Conservation (phyloP, 2,329 filamentous ascomycete species). For the Fusarium coicis region DNA sequence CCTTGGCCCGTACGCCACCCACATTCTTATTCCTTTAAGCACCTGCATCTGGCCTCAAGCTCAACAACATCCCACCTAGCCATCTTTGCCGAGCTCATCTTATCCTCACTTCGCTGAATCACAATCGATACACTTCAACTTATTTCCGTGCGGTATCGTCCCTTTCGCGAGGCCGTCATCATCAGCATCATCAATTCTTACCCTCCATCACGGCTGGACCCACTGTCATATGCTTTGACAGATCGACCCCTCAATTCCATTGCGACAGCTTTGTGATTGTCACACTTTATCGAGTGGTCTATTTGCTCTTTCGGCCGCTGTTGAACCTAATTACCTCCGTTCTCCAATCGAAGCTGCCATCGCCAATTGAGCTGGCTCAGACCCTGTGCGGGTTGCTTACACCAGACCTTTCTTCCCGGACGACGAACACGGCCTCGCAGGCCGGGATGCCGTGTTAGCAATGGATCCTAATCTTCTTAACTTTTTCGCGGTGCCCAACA, state of each 20-base stretch:
- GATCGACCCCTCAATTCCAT: conserved; percentile 31
- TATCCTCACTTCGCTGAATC: conserved; percentile 14
- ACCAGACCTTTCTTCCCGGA: conserved; percentile 32
- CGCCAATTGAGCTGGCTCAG: conserved; percentile 38
- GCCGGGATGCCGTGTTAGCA: conserved; percentile 47
- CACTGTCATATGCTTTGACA: conserved; percentile 36
- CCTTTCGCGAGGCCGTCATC: conserved; percentile 27
- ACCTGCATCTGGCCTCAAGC: conserved; percentile 35
- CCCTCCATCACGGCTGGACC: conserved; percentile 19
- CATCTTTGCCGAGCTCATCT: conserved; percentile 14
- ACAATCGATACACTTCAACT: conserved; percentile 9
- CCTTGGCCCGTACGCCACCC: conserved; percentile 20
- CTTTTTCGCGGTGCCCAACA: conserved; percentile 46
- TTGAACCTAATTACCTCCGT: neutral
- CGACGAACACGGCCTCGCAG: conserved; percentile 39
- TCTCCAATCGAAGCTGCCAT: neutral
- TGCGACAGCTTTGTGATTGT: conserved; percentile 33
- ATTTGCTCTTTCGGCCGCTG: conserved; percentile 13
- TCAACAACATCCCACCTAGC: conserved; percentile 42
- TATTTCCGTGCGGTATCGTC: conserved; percentile 3
- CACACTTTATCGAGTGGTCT: conserved; percentile 16
- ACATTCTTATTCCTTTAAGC: conserved; percentile 23
- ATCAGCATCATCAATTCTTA: conserved; percentile 5
- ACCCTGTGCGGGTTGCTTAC: conserved; percentile 33
- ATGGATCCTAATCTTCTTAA: conserved; percentile 47